phyloP scores from a whole-genome alignment of 208 protist species.

The Trypanosoma boissoni region DNA sequence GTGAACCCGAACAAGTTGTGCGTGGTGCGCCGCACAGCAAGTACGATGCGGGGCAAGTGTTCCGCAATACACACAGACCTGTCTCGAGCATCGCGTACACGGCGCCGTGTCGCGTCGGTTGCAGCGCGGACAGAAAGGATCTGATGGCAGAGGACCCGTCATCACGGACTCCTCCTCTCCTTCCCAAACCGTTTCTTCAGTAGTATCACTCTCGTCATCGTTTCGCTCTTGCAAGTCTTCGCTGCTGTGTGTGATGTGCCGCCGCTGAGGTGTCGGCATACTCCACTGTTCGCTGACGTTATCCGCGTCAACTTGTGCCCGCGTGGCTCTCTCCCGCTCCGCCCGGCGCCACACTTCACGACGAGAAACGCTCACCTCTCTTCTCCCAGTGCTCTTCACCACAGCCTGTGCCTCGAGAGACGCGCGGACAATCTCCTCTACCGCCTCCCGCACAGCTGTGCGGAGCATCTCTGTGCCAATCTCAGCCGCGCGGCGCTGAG shows the following conservation, averaged over 20 bases:
- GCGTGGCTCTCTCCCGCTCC: slow-evolving; percentile 25
- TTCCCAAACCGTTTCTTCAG: no score
- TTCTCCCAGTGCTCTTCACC: slow-evolving; percentile 30
- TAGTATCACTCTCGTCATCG: background rate
- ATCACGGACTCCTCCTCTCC: background rate
- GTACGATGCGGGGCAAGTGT: slow-evolving; percentile 1
- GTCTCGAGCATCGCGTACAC: slow-evolving; percentile 42
- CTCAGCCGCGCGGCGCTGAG: slow-evolving; percentile 29
- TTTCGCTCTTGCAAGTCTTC: background rate
- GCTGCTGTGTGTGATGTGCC: background rate
- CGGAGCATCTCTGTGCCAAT: slow-evolving; percentile 33
- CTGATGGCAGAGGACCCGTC: background rate
- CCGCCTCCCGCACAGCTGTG: slow-evolving; percentile 60
- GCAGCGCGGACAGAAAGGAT: slow-evolving; percentile 37
- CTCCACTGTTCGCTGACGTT: background rate
- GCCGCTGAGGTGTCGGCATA: background rate
- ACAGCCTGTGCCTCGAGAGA: slow-evolving; percentile 32
- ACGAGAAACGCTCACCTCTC: slow-evolving; percentile 30
- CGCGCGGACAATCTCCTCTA: slow-evolving; percentile 53
- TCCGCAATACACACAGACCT: slow-evolving; percentile 60
- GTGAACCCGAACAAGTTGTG: slow-evolving; percentile 5
- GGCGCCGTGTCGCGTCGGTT: slow-evolving; percentile 39
- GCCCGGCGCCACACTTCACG: slow-evolving; percentile 29
- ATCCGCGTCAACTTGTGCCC: slow-evolving; percentile 15
- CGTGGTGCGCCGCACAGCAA: slow-evolving; percentile 16